Conservation (phyloP, 75 land plant genomes). For the Adiantum capillusveneris region DNA sequence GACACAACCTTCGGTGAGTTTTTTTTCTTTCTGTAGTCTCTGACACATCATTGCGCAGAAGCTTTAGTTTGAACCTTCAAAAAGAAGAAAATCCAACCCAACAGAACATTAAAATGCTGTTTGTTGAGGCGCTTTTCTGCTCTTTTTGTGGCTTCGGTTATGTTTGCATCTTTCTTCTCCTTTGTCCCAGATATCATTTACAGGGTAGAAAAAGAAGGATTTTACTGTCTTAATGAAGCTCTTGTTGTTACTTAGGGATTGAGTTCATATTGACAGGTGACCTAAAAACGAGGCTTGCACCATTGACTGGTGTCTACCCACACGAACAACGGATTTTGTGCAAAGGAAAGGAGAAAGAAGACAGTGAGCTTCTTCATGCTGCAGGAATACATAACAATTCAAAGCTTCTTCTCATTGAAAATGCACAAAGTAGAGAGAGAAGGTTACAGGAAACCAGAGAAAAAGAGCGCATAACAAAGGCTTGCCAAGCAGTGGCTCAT, state of each 20-base stretch:
- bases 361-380: conserved; percentile 19
- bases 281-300: conserved; percentile 30
- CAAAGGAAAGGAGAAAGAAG: conserved; percentile 32
- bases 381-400: conserved; percentile 32
- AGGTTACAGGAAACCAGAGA: conserved; percentile 20
- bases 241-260: not conserved
- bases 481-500: conserved; percentile 15
- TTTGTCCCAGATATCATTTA: too few species aligned
- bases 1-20: conserved; percentile 50
- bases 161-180: too few species aligned
- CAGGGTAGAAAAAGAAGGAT: too few species aligned
- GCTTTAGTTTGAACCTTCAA: too few species aligned
- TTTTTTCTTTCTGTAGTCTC: not conserved
- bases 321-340: conserved; percentile 30
- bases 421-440: conserved; percentile 26
- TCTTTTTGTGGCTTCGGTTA: too few species aligned
- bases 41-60: too few species aligned
- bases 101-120: too few species aligned
- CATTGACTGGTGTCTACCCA: conserved; percentile 24
- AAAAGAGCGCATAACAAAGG: conserved; percentile 17
- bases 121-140: too few species aligned
- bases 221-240: too few species aligned
- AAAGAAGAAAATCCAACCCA: too few species aligned
- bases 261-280: conserved; percentile 20
- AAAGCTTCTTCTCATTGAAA: conserved; percentile 31